Base-by-base conservation (phyloP, 1,284 basidiomycete species). In the Xerocomus alliaceus region DNA sequence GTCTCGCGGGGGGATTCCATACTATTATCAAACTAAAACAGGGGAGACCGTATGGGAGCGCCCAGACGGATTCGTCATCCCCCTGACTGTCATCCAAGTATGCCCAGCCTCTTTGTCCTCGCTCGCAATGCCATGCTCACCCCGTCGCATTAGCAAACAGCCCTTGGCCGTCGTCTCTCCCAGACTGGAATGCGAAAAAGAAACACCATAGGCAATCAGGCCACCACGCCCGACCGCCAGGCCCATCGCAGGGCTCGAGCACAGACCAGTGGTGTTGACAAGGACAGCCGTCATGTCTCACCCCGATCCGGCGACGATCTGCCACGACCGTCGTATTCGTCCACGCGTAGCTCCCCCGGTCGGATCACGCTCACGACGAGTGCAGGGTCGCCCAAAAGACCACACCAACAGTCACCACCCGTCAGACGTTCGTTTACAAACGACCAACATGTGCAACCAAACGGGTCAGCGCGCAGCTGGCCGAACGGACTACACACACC, bases 21-120 rank as follows among this genome's bases (percentile, higher is more conserved):
- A 98, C 76, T 98, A 95, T 78, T 96, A 95, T 78, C 94, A 93
- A 71, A 97, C 95, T 2, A 88, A 92, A 74, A 90, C 92, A 2
- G 89, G 89, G 5, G 89, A 92, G 69, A 95, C 94, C 5, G 89
- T 92, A 37, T 98, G 95, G 95, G 91, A 92, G 58, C 85, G 91
- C 31, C 95, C 95, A 8, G 78, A 81, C 15, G 91, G 87, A 20
- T 94, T 97, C 73, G 90, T 98, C 35, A 96, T 98, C 65, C 95
- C 95, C 34, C 81, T 97, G 56, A 89, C 89, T 8, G 86, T 94
- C 63, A 88, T 97, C 20, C 95, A 97, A 80, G 89, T 87, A 68
- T n/a, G 67, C 41, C 51, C 52, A 48, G 24, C 22, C 50, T 53
- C 41, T 46, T 44, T 53, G 11, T 50, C 56, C 51, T 54, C 53